Base-by-base conservation (phyloP, 2,329 filamentous ascomycete genomes). In the Emericellopsis atlantica region DNA sequence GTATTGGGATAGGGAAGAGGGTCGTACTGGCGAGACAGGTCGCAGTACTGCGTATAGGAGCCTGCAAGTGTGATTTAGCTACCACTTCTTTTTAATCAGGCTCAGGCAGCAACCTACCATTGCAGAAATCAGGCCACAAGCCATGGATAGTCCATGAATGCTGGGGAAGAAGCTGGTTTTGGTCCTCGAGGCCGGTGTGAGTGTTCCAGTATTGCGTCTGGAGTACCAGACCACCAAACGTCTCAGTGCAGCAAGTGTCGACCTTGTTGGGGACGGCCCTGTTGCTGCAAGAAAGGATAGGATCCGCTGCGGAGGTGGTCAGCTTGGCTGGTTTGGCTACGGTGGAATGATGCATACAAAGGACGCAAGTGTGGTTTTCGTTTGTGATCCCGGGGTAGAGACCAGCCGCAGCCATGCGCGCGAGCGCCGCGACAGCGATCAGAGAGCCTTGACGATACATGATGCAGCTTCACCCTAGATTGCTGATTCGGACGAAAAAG, bases 11-110 rank as follows among this genome's bases (percentile, higher is more conserved):
- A 68, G 0, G 75, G 74, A 12, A 56, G 51, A 1, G 76, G 78
- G 51, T 82, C 79, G 48, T 78, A 82, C 55, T 83, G 78, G 1
- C 78, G 71, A 56, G 49, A 62, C 39, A 79, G 53, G 51, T 83
- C 79, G 58, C 79, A 83, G 57, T 81, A 84, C 46, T 82, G 76
- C 0, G 76, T 80, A 53, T 75, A 82, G 1, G 66, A 70, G 37
- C 76, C 73, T 59, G 67, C 61, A 47, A 29, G 16, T 5, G 7
- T n/a, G n/a, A 7, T 16, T 36, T 12, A 35, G 33, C 18, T 21
- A 21, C 33, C 2, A 15, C 2, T 35, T 35, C 31, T 32, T 21
- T 21, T 21, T 3, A 21, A 21, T n/a, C n/a, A 21, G 18, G 18
- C 18, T 29, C 6, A 9, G 26, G 26, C 26, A 29, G 6, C 6